phyloP scores from a whole-genome alignment of 2,329 filamentous ascomycete genomes.

The Exophiala sideris region DNA sequence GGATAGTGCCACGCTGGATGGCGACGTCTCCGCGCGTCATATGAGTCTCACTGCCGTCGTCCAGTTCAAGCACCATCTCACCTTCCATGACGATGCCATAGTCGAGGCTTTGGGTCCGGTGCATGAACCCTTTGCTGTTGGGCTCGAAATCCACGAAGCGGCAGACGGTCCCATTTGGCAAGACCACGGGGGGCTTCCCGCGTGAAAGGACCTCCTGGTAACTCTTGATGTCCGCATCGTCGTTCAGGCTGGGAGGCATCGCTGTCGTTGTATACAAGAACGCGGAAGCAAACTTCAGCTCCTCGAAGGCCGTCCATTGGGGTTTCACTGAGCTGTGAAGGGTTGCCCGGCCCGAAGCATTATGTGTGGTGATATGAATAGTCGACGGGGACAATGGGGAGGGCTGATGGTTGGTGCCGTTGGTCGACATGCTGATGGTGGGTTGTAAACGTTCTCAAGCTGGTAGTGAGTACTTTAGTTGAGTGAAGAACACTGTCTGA shows the following conservation, averaged over 20 bases:
- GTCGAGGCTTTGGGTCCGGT: constrained; percentile 53
- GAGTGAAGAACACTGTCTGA: neutral
- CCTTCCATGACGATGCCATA: constrained; percentile 56
- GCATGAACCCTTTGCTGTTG: constrained; percentile 43
- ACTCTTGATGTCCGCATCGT: constrained; percentile 8
- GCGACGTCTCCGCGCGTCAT: constrained; percentile 53
- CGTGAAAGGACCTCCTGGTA: neutral
- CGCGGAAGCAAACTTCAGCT: neutral
- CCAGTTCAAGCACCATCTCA: constrained; percentile 49
- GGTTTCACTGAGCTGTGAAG: constrained; percentile 1
- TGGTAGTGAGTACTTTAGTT: neutral
- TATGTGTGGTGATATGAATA: constrained; percentile 12
- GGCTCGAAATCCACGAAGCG: constrained; percentile 46
- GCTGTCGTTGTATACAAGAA: neutral
- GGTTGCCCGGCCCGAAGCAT: neutral
- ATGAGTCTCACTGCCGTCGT: constrained; percentile 46
- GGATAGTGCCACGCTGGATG: constrained; percentile 48
- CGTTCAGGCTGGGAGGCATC: constrained; percentile 4
- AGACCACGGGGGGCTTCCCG: neutral
- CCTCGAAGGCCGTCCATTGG: neutral
- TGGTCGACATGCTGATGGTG: neutral
- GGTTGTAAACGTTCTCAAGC: too few species aligned
- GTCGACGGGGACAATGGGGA: neutral
- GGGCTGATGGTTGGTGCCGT: neutral
- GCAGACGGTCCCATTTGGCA: constrained; percentile 9